These are phyloP conservation scores for Neurospora sp. DNA, from an alignment of 495 filamentous ascomycete species.

Conservation along the genomic window DNA sequence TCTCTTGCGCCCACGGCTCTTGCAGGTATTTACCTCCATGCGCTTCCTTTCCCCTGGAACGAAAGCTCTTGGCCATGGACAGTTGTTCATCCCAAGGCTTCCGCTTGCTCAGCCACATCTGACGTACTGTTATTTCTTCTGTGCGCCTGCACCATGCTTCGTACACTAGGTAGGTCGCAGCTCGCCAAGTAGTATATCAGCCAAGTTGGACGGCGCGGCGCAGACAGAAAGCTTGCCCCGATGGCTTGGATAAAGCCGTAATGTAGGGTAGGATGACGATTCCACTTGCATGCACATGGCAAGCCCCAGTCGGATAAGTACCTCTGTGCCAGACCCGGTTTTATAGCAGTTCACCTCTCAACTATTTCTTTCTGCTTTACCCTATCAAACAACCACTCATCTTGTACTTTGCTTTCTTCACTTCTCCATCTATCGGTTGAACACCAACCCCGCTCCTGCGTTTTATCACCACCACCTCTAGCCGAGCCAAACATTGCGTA, in stretches of 20 bases:
- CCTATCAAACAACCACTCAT: not conserved
- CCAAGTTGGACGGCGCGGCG: not conserved
- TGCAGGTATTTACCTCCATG: not conserved
- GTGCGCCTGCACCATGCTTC: not conserved
- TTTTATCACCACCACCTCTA: not conserved
- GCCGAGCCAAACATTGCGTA: not conserved
- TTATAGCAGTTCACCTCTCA: not conserved
- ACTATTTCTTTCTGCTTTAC: not conserved
- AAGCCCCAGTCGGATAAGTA: not conserved
- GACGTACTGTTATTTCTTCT: not conserved
- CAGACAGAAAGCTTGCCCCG: not conserved
- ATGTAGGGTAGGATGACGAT: not conserved
- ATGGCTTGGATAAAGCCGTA: not conserved
- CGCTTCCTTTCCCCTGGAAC: not conserved
- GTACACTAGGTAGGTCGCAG: not conserved
- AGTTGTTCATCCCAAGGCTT: not conserved
- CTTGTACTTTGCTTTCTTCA: not conserved
- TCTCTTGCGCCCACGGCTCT: not conserved
- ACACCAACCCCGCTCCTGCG: not conserved
- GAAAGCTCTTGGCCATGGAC: not conserved
- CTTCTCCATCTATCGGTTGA: not conserved
- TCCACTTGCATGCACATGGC: not conserved
- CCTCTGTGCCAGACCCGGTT: not conserved
- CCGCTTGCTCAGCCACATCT: not conserved
- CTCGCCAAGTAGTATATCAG: not conserved